Conservation (phyloP, 2,329 filamentous ascomycete species). For the Aspergillus flavus region DNA sequence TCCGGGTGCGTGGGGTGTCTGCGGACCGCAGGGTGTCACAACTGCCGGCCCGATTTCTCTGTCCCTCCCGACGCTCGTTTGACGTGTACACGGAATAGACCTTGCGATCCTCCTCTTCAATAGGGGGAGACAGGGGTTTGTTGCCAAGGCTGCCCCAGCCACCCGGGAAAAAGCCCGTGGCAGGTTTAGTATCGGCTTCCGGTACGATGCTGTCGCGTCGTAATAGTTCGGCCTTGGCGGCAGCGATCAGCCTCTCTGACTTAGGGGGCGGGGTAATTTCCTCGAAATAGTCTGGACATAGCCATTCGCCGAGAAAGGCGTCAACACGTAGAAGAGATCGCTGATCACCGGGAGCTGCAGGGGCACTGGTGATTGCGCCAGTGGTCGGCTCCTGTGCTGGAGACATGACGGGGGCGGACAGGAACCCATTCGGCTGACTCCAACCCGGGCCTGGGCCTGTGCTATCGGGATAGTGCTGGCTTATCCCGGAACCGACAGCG, state of each 20-base stretch:
- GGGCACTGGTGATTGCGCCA: conserved; percentile 1
- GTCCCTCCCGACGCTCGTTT: conserved; percentile 21
- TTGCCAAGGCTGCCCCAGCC: conserved; percentile 52
- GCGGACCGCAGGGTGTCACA: conserved; percentile 38
- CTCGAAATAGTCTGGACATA: conserved; percentile 91
- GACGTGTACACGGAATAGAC: background rate
- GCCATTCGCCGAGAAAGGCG: conserved; percentile 93
- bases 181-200: conserved; percentile 36
- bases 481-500: conserved; percentile 82
- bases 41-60: conserved; percentile 53
- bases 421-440: conserved; percentile 3
- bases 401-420: background rate
- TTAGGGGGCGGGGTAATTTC: conserved; percentile 85
- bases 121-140: conserved; percentile 17
- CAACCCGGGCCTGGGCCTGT: conserved; percentile 12
- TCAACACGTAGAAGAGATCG: conserved; percentile 70
- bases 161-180: conserved; percentile 55
- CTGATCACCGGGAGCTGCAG: conserved; percentile 9
- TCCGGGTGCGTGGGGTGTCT: conserved; percentile 20
- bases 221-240: conserved; percentile 84
- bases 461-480: conserved; percentile 41
- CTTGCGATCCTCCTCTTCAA: conserved; percentile 31
- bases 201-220: conserved; percentile 64
- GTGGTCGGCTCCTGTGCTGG: conserved; percentile 5
- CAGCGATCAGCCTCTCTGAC: conserved; percentile 82